Conservation (phyloP, 2,329 filamentous ascomycete species). For the Fusarium sulawesiense region DNA sequence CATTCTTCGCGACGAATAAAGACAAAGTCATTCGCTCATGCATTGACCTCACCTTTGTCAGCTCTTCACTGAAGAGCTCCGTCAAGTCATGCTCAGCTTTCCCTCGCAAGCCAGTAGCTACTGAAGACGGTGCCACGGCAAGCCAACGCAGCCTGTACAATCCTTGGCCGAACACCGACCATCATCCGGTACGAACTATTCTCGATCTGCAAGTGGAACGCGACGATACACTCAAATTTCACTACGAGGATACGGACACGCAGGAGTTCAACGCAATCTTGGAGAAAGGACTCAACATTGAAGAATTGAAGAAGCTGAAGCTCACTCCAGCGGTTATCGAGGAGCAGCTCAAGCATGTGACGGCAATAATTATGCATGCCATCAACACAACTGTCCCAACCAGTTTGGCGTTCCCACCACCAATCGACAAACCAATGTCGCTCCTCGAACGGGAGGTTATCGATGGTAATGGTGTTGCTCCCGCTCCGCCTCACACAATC, state of each 20-base stretch:
- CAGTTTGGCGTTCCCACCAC: too few relatives aligned
- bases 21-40: neutral
- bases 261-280: neutral
- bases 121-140: too few relatives aligned
- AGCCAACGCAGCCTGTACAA: neutral
- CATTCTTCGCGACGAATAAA: neutral
- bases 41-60: conserved; percentile 12
- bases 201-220: neutral
- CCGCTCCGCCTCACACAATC: too few relatives aligned
- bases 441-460: too few relatives aligned
- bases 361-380: too few relatives aligned
- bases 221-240: neutral
- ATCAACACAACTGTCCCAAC: too few relatives aligned
- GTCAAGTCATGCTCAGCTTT: neutral
- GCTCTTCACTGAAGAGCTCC: neutral
- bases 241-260: neutral
- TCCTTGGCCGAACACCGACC: neutral
- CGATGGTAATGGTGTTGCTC: too few relatives aligned
- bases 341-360: too few relatives aligned
- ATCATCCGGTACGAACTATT: neutral
- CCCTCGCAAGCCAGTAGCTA: neutral
- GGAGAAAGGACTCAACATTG: neutral
- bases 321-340: too few relatives aligned
- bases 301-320: too few relatives aligned
- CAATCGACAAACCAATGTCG: too few relatives aligned